Evolutionary conservation across 73 alveolate species (phyloP).

Genomic region (Tetrahymena malaccensis): DNA sequence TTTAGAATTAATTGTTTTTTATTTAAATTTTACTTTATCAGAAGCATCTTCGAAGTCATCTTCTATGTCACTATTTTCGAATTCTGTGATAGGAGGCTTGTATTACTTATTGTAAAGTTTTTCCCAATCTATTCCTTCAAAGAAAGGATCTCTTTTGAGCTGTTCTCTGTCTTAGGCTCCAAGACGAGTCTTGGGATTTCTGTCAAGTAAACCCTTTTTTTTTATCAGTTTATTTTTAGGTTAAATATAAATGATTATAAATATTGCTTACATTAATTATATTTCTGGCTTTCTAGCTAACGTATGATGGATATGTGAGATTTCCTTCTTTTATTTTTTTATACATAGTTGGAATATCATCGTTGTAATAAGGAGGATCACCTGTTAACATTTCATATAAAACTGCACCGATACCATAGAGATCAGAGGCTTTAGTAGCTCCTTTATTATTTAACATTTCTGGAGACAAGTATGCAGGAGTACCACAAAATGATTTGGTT

Average conservation of each 20-base stretch:
- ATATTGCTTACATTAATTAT: neutral
- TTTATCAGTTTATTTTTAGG: neutral
- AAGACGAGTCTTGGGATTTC: conserved; percentile 83
- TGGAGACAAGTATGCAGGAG: conserved; percentile 79
- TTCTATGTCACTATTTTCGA: conserved; percentile 3
- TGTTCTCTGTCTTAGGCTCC: conserved; percentile 80
- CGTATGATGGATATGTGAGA: conserved; percentile 49
- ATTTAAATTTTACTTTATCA: conserved; percentile 1
- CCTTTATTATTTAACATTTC: conserved; percentile 65
- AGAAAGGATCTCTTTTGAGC: conserved; percentile 79
- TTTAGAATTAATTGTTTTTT: no score
- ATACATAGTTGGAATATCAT: conserved; percentile 56
- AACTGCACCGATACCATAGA: conserved; percentile 77
- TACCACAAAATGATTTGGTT: conserved; percentile 69
- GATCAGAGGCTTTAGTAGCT: conserved; percentile 72
- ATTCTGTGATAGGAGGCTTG: conserved; percentile 57
- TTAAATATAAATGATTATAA: neutral
- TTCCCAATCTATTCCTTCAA: conserved; percentile 83
- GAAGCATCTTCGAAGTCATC: conserved; percentile 19
- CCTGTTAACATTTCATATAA: conserved; percentile 72
- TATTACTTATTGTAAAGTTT: conserved; percentile 48
- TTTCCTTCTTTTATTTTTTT: conserved; percentile 64
- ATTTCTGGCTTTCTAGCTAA: conserved; percentile 47
- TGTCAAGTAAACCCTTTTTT: conserved; percentile 55
- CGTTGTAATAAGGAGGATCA: conserved; percentile 67